Conservation (phyloP, 164 flowering plant genomes). For the Malania oleifera region DNA sequence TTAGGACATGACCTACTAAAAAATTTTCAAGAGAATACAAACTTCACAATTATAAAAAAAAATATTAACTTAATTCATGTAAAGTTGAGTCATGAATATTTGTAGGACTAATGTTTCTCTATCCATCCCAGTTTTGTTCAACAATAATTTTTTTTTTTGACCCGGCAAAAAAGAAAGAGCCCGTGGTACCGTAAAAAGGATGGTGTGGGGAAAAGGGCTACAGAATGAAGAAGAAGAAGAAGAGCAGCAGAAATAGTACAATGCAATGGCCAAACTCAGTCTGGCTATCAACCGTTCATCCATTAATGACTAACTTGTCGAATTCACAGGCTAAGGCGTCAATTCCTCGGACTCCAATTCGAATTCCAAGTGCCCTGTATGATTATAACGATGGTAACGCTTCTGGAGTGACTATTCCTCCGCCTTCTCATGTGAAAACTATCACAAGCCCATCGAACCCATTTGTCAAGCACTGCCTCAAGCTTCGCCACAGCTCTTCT, state of each 20-base stretch:
- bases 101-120: too few relatives aligned
- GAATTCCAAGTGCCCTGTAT: not conserved
- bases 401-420: conserved; percentile 3
- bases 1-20: too few relatives aligned
- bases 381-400: not conserved
- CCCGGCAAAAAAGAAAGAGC: too few relatives aligned
- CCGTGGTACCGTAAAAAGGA: too few relatives aligned
- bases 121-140: too few relatives aligned
- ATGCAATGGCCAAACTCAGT: conserved; percentile 21
- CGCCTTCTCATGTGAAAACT: conserved; percentile 36
- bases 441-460: conserved; percentile 80
- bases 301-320: not conserved
- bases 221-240: not conserved
- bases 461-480: conserved; percentile 83
- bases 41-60: too few relatives aligned
- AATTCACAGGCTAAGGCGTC: conserved; percentile 9
- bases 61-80: too few relatives aligned
- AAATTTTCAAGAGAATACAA: too few relatives aligned
- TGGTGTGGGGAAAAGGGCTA: too few relatives aligned
- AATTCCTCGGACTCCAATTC: not conserved
- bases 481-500: conserved; percentile 77
- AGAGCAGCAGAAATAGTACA: not conserved
- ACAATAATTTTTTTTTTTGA: too few relatives aligned
- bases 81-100: too few relatives aligned
- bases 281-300: conserved; percentile 14